Evolutionary conservation across 371 early-diverging fungal genomes (phyloP), one percentile per base, ranked within the genome.

Genomic region (Smittium mucronatum): DNA sequence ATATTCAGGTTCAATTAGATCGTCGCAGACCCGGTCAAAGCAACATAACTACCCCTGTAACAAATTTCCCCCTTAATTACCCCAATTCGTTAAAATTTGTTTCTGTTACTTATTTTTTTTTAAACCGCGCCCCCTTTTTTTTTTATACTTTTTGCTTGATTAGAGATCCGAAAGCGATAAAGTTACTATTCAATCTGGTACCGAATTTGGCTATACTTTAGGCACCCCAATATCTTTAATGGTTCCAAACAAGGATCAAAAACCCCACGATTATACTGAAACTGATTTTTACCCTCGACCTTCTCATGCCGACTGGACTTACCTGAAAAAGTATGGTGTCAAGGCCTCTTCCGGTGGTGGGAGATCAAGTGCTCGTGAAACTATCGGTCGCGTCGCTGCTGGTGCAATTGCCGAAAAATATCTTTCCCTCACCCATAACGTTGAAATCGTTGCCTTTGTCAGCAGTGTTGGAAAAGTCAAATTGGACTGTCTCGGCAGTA

Each of bases 331-430:
- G 79, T 97, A 97, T 73, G 92, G 93, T 58, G 78, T 97, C 69
- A 97, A 97, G 82, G 95, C 97, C 16, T 89, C 89, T 1, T 87
- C 88, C 31, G 98, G 98, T 66, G 98, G 98, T 57, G 98, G 98
- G 58, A 82, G 98, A 63, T 87, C 93, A 17, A 90, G 91, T 72
- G 98, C 98, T 21, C 88, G 98, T 63, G 98, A 97, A 78, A 95
- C 98, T 8, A 94, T 97, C 73, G 96, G 92, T 80, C 88, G 98
- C 67, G 98, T 97, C 2, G 96, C 98, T 16, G 95, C 94, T 8
- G 93, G 94, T 61, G 94, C 93, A 29, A 88, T 97, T 67, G 98
- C 98, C 17, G 97, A 97, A 81, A 94, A 95, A 76, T 96, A 90
- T 75, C 80, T 97, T 68, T 81, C 81, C 61, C 75, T 83, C 29